Evolutionary conservation across 257 asterid species (phyloP).

Genomic region (Rhazya stricta): DNA sequence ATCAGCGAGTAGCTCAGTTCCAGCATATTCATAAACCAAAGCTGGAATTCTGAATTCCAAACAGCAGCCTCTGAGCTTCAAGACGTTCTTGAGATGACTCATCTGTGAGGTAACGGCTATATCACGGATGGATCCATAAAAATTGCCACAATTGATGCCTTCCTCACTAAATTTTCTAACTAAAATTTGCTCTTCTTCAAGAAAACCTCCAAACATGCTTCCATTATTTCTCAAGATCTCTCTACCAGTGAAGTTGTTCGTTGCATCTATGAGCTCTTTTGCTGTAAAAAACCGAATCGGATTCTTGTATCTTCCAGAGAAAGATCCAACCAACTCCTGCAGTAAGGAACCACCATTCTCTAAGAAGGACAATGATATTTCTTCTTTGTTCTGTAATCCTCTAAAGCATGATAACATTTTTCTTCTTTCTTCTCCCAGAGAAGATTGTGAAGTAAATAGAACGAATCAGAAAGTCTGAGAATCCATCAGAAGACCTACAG

Average conservation of each 20-base stretch:
- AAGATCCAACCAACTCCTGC: conserved; percentile 14
- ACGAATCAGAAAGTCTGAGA: not conserved
- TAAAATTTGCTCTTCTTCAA: not conserved
- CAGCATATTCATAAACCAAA: conserved; percentile 18
- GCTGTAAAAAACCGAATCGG: conserved; percentile 12
- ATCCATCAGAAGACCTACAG: no score
- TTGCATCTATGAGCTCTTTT: conserved; percentile 16
- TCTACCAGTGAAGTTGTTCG: not conserved
- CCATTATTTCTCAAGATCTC: not conserved
- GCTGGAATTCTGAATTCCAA: conserved; percentile 13
- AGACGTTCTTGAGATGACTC: conserved; percentile 19
- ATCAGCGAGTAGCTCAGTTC: not conserved
- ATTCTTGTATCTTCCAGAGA: conserved; percentile 5
- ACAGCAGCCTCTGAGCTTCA: conserved; percentile 18
- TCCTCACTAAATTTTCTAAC: not conserved
- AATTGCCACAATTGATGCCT: not conserved
- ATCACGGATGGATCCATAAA: conserved; percentile 10
- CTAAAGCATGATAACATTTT: not conserved
- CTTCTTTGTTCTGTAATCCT: conserved; percentile 3
- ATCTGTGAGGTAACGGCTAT: conserved; percentile 20
- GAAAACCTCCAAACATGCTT: not conserved
- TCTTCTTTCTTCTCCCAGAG: not conserved
- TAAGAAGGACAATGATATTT: not conserved
- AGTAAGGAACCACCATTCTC: conserved; percentile 10
- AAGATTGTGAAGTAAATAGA: not conserved